Evolutionary conservation across 768 basidiomycete genomes (phyloP).

Genomic region (Podaxis sp.): DNA sequence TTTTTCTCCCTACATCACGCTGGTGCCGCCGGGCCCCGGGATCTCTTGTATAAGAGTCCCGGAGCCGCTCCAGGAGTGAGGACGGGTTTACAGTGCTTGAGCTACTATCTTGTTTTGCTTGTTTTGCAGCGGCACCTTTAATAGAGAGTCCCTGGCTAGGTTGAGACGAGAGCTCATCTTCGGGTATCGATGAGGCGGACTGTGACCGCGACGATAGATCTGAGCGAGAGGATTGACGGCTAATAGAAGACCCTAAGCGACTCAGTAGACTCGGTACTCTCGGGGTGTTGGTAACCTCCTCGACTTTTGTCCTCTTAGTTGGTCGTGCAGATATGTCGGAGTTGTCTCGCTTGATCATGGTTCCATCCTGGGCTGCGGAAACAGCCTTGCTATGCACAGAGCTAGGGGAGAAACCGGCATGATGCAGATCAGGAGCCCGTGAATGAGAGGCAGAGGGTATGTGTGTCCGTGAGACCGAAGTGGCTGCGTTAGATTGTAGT

Average conservation of each 20-base stretch:
- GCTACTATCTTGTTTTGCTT: not conserved
- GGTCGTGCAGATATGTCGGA: constrained; percentile 3
- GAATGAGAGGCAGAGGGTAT: not conserved
- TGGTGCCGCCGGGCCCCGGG: not conserved
- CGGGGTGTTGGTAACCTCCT: not conserved
- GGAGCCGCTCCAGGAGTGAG: constrained; percentile 15
- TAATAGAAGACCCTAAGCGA: constrained; percentile 10
- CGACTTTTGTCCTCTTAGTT: constrained; percentile 3
- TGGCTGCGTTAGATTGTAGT: not conserved
- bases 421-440: not conserved
- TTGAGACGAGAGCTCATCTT: not conserved
- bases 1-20: constrained; percentile 5
- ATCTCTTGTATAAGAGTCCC: constrained; percentile 1
- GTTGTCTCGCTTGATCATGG: not conserved
- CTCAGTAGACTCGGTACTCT: constrained; percentile 12
- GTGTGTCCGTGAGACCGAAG: not conserved
- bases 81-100: not conserved
- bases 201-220: constrained; percentile 1
- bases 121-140: constrained; percentile 16
- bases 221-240: constrained; percentile 7
- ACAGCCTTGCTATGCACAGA: not conserved
- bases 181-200: not conserved
- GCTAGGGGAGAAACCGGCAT: not conserved
- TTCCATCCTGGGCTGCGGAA: not conserved
- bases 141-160: constrained; percentile 14